These are phyloP conservation scores for Vachellia pachyceras DNA, from an alignment of 306 rosid genomes.

Conservation along the genomic window DNA sequence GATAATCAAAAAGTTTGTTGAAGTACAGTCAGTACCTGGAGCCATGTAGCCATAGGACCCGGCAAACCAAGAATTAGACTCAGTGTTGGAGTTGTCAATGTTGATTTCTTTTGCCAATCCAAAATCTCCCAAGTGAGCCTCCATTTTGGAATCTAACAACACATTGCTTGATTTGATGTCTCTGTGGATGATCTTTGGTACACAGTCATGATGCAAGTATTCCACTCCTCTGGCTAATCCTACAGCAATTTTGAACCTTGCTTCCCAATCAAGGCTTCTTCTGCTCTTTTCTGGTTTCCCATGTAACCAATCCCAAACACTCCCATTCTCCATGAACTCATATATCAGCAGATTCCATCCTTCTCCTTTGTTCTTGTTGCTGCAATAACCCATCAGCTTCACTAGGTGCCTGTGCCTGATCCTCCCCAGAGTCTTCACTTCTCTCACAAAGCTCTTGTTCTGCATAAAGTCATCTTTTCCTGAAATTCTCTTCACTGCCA, in stretches of 20 bases:
- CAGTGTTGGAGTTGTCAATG: conserved; percentile 60
- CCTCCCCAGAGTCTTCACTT: conserved; percentile 89
- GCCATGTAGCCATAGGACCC: conserved; percentile 95
- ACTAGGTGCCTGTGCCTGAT: conserved; percentile 90
- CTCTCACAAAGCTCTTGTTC: conserved; percentile 79
- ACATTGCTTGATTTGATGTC: conserved; percentile 89
- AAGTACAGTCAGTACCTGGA: conserved; percentile 61
- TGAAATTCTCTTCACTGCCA: conserved; percentile 87
- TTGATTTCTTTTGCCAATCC: conserved; percentile 78
- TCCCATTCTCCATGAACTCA: conserved; percentile 91
- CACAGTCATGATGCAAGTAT: conserved; percentile 93
- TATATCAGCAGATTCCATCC: conserved; percentile 80
- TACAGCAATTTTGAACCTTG: conserved; percentile 77
- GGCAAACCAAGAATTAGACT: conserved; percentile 79
- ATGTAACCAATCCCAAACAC: conserved; percentile 95
- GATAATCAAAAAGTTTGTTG: conserved; percentile 30
- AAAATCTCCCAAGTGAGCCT: conserved; percentile 94
- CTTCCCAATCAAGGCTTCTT: conserved; percentile 79
- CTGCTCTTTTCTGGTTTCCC: conserved; percentile 57
- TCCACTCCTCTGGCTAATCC: conserved; percentile 90
- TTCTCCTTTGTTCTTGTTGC: conserved; percentile 63
- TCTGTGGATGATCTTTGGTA: conserved; percentile 84
- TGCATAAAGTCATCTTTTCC: conserved; percentile 74
- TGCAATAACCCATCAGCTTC: conserved; percentile 85
- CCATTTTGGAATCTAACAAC: conserved; percentile 84